A percentile compares a stretch with the other conserved stretches of the same genome.
Conservation (phyloP, 2,329 filamentous ascomycete genomes). For the Penicillium hesseltinei region DNA sequence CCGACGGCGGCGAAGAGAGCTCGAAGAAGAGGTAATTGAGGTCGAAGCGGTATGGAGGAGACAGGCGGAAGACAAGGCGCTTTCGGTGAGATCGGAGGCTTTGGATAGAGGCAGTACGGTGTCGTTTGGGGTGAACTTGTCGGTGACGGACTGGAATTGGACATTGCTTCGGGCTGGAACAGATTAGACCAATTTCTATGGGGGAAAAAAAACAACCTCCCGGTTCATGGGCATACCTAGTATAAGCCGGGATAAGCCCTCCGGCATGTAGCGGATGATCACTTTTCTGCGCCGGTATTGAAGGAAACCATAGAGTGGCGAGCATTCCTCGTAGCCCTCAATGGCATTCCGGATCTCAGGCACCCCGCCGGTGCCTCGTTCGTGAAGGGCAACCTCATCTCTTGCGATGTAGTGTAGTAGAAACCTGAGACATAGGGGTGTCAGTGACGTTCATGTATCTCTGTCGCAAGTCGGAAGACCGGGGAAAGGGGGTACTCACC, state of each 20-base stretch:
- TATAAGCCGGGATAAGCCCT: conserved; percentile 83
- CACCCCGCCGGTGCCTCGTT: conserved; percentile 75
- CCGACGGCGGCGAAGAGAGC: conserved; percentile 71
- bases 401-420: conserved; percentile 86
- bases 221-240: conserved; percentile 67
- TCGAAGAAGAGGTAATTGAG: conserved; percentile 80
- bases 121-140: conserved; percentile 80
- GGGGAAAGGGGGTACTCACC: conserved; percentile 60
- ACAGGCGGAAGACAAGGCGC: conserved; percentile 81
- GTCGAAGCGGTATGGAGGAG: conserved; percentile 84
- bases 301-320: conserved; percentile 87
- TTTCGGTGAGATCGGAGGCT: conserved; percentile 79
- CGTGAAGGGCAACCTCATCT: conserved; percentile 80
- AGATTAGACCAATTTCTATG: conserved; percentile 11
- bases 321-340: conserved; percentile 74
- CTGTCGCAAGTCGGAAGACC: neutral
- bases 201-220: neutral
- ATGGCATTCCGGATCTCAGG: conserved; percentile 78
- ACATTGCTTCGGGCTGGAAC: conserved; percentile 73
- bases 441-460: conserved; percentile 1
- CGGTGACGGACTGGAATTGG: conserved; percentile 61
- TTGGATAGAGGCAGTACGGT: conserved; percentile 73
- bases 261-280: conserved; percentile 86
- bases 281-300: conserved; percentile 87
- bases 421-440: conserved; percentile 62